Percentiles rank a stretch among this genome's conserved stretches.
phyloP scores from a whole-genome alignment of 164 flowering plant genomes.

The Aristolochia contorta region DNA sequence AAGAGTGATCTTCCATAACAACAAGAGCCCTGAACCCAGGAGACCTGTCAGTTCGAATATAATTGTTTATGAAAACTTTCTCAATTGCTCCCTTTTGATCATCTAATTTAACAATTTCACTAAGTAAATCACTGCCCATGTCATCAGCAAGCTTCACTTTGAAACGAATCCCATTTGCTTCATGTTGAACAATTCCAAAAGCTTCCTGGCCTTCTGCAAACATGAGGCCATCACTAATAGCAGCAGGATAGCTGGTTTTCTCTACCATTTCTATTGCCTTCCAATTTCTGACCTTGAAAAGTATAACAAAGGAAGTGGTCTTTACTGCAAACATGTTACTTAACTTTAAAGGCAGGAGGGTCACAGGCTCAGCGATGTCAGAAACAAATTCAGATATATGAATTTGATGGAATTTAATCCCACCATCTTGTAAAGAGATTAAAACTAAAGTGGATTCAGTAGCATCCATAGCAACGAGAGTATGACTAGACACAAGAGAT shows the following conservation, averaged over 20 bases:
- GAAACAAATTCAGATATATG: slow-evolving; percentile 44
- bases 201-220: slow-evolving; percentile 61
- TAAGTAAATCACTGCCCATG: slow-evolving; percentile 37
- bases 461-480: slow-evolving; percentile 56
- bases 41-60: slow-evolving; percentile 75
- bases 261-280: slow-evolving; percentile 54
- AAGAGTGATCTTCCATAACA: slow-evolving; percentile 95
- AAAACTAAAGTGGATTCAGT: slow-evolving; percentile 40
- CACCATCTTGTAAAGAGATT: slow-evolving; percentile 38
- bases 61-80: slow-evolving; percentile 76
- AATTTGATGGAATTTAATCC: slow-evolving; percentile 36
- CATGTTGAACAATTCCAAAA: slow-evolving; percentile 52
- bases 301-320: slow-evolving; percentile 17
- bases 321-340: slow-evolving; percentile 46
- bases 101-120: slow-evolving; percentile 61
- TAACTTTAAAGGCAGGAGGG: slow-evolving; percentile 46
- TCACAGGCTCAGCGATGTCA: slow-evolving; percentile 41
- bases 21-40: slow-evolving; percentile 88
- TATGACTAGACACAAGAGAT: slow-evolving; percentile 42
- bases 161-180: slow-evolving; percentile 41
- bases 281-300: slow-evolving; percentile 37
- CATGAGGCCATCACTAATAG: slow-evolving; percentile 62
- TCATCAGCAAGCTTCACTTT: slow-evolving; percentile 56
- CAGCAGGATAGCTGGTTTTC: slow-evolving; percentile 32
- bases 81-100: slow-evolving; percentile 54